phyloP scores from a whole-genome alignment of 257 asterid species.

The Petunia axillaris region DNA sequence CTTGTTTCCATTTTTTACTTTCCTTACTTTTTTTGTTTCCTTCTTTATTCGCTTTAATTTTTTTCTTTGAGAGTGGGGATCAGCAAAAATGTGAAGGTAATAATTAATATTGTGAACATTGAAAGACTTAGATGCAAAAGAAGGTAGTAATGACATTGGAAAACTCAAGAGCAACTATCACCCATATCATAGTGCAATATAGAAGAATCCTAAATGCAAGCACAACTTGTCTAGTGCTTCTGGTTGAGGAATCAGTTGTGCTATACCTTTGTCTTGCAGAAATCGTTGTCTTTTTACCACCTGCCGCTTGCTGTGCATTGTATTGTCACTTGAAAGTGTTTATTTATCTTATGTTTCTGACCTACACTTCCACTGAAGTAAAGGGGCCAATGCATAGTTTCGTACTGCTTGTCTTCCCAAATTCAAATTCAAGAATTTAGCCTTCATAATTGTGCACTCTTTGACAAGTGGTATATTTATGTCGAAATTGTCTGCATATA shows the following conservation, averaged over 20 bases:
- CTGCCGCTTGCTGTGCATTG: constrained; percentile 14
- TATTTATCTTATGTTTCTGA: not conserved
- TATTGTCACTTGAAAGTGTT: not conserved
- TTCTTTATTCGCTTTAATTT: not conserved
- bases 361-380: not conserved
- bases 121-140: not conserved
- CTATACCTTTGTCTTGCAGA: not conserved
- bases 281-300: not conserved
- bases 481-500: not conserved
- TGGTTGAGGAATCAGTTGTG: not conserved
- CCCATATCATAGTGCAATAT: not conserved
- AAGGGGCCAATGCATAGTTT: not conserved
- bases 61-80: not conserved
- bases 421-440: constrained; percentile 1
- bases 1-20: not conserved
- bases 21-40: no score
- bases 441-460: not conserved
- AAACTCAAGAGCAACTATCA: not conserved
- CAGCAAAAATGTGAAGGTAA: not conserved
- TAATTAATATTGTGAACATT: not conserved
- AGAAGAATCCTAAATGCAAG: constrained; percentile 3
- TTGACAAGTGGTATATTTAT: not conserved
- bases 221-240: not conserved
- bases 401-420: not conserved
- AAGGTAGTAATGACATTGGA: not conserved